Evolutionary conservation across 2,329 filamentous ascomycete species (phyloP), one percentile per base, ranked within the genome.

Genomic region (Akanthomyces lecanii): DNA sequence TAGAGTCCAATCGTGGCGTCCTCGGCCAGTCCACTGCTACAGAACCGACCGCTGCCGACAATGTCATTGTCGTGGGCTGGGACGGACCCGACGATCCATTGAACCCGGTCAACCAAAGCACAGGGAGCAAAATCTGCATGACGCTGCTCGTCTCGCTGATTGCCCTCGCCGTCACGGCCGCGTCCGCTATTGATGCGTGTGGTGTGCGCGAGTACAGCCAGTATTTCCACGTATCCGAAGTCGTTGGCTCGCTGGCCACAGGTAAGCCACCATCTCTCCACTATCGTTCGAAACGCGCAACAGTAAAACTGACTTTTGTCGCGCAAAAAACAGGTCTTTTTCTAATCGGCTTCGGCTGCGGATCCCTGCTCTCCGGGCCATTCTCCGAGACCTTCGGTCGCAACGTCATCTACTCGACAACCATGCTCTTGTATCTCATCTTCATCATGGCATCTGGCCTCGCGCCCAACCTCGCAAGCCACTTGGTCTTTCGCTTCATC

Each of bases 151-250:
- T 82, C 4, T 76, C 77, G 0, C 59, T 72, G 2, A 81, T 87
- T 36, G 82, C 76, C 0, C 78, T 81, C 33, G 76, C 82, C 0
- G 81, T 85, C 0, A 78, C 78, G 4, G 74, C 79, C 1, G 82
- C 82, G 0, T 82, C 79, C 4, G 79, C 81, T 0, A 83, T 86
- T 47, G 82, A 85, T 61, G 79, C 81, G 0, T 76, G 76, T 0
- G 79, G 81, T 1, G 65, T 82, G 0, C 73, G 74, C 0, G 76
- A 81, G 64, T 81, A 79, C 0, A 74, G 77, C 0, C 66, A 66
- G 23, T 77, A 78, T 0, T 80, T 84, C 51, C 74, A 76, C 0
- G 82, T 84, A 0, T 78, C 77, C 30, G 73, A 82, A 45, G 78
- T 84, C 4, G 78, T 78, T 0, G 83, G 79, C 67, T 80, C 77